Evolutionary conservation across 2,329 filamentous ascomycete species (phyloP), one percentile per base, ranked within the genome.

Genomic region (Fusarium armeniacum): DNA sequence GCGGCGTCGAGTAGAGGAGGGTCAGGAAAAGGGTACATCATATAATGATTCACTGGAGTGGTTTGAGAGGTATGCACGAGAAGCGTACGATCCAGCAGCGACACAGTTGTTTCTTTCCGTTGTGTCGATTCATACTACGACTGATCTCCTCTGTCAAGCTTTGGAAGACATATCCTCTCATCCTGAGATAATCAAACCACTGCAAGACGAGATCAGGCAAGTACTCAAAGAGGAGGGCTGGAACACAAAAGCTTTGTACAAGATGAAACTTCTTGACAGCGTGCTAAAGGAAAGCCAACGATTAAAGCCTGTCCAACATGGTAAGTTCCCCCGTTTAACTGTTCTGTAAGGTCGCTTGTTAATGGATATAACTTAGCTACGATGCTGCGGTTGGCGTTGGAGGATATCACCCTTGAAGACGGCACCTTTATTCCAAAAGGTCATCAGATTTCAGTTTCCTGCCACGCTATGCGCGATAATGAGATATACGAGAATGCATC

Each of bases 51-150:
- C 30, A 3, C 13, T 50, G 7, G 20, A 35, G 16, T 50, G 46
- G 46, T 50, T 50, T 26, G 46, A 50, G 32, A 26, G 9, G 6
- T n/a, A 9, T 26, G 30, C 46, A 2, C 11, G 15, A 24, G 32
- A 16, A 11, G 15, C 46, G 6, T 50, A 50, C 20, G 32, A 35
- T 22, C 46, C 46, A 26, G 46, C 46, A 10, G 50, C 9, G 3
- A 41, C 50, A 92, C 91, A 94, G 74, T 85, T 93, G 4, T 61
- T 43, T 7, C 40, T 54, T 18, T 20, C 40, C 16, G 40, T 13
- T 26, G 51, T 44, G 6, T 43, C 51, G 11, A 45, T 54, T 5
- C 51, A 54, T 26, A 44, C 51, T 5, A 54, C 51, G 8, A 18
- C 18, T 35, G 51, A 54, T 33, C 30, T 44, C 32, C 13, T 45